Conservation (phyloP, 352 stramenopile genomes). For the Phytophthora constricta region DNA sequence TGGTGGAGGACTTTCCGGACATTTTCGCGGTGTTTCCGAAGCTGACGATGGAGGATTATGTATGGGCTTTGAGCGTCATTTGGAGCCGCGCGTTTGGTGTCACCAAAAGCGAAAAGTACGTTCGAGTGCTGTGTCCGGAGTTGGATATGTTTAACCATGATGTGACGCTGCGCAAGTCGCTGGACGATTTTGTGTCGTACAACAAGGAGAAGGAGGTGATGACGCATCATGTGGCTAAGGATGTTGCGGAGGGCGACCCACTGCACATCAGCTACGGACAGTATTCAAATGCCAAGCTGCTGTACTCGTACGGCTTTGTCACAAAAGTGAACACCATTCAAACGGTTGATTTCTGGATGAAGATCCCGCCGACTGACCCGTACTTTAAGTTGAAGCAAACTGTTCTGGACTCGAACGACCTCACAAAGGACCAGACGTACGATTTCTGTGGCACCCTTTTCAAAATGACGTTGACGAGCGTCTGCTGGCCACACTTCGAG, state of each 20-base stretch:
- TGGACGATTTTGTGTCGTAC: constrained; percentile 67
- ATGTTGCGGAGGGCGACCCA: constrained; percentile 34
- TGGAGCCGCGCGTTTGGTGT: constrained; percentile 80
- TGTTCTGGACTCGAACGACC: constrained; percentile 62
- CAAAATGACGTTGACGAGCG: constrained; percentile 59
- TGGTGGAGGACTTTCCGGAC: constrained; percentile 52
- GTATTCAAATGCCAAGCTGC: constrained; percentile 82
- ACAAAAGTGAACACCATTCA: constrained; percentile 43
- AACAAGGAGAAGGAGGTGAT: constrained; percentile 54
- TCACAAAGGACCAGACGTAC: constrained; percentile 70
- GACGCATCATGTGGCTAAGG: constrained; percentile 48
- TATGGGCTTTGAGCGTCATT: constrained; percentile 78
- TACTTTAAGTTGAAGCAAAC: constrained; percentile 66
- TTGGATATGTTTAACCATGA: constrained; percentile 88
- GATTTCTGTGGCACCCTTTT: constrained; percentile 76
- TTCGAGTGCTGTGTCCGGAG: constrained; percentile 65
- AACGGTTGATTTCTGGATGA: constrained; percentile 79
- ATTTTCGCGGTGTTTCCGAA: constrained; percentile 44
- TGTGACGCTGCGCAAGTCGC: constrained; percentile 39
- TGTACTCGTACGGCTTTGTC: constrained; percentile 84
- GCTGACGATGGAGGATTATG: constrained; percentile 63
- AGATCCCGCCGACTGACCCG: constrained; percentile 56
- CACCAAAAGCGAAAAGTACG: constrained; percentile 42
- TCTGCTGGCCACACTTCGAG: constrained; percentile 61
- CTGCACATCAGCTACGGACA: constrained; percentile 74